Evolutionary conservation across 2,329 filamentous ascomycete species (phyloP), one percentile per base, ranked within the genome.

Genomic region (Blastomyces silverae): DNA sequence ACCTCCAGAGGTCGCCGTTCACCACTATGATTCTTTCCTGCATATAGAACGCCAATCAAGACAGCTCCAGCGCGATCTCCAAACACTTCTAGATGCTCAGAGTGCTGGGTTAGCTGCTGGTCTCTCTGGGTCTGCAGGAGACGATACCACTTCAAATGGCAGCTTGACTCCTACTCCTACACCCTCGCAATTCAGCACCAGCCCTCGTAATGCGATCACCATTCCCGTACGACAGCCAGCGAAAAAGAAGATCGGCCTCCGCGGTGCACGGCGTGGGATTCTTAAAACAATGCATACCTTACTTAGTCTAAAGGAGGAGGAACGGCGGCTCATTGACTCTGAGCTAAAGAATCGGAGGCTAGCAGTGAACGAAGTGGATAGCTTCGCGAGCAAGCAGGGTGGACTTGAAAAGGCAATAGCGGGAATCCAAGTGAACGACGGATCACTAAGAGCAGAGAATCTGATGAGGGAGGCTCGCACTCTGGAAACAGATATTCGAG

Each of bases 11-110:
- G 65, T 70, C 61, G 72, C 75, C 42, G 63, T 68, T 22, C 69
- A 73, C 63, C 72, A 76, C 53, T 70, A 77, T 46, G 76, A 79
- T 65, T 77, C 81, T 64, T 75, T 84, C 37, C 71, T 83, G n/a
- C 77, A 79, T 37, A 73, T 85, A 65, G 79, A 82, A 68, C 78
- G 83, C 65, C 79, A 82, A 70, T 79, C 84, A 34, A 79, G 78
- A 64, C 76, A 84, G 67, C 80, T 87, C 11, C 80, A 87, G 70
- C 79, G 79, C 62, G 82, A 84, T 66, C 77, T 87, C 11, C 85
- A 87, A 72, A 77, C 78, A 64, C 75, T 87, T 13, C 81, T 87
- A 28, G 85, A 87, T 73, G 83, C 83, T 11, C 85, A 87, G 72
- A 82, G 83, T 42, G 83, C 85, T 69, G 84, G 82, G 22, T 76